phyloP scores from a whole-genome alignment of 2,329 filamentous ascomycete species.

The Trichophyton verrucosum region DNA sequence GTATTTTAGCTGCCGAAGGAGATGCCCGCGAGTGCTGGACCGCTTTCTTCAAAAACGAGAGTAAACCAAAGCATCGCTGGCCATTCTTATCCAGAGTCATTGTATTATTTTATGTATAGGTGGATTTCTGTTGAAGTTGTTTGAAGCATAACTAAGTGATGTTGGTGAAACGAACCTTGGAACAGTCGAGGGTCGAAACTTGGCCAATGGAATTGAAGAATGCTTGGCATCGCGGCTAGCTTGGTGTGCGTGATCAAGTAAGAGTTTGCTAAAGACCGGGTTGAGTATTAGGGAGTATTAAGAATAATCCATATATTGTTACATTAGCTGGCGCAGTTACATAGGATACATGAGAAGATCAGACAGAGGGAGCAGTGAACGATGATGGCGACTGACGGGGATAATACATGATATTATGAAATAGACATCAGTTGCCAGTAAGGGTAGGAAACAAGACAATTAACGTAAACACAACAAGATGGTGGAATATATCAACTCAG shows the following conservation, averaged over 20 bases:
- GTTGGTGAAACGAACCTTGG: background rate
- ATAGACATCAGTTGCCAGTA: background rate
- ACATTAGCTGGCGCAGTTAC: background rate
- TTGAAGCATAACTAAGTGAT: background rate
- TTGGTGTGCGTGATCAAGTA: too few relatives aligned
- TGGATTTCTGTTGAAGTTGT: background rate
- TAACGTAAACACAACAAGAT: background rate
- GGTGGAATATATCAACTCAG: background rate
- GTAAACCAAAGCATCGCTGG: conserved; percentile 14
- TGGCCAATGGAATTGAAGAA: too few relatives aligned
- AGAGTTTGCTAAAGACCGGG: too few relatives aligned
- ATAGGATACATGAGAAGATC: conserved; percentile 6
- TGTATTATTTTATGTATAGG: too few relatives aligned
- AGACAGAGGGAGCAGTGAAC: conserved; percentile 9
- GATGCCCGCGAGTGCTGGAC: conserved; percentile 21
- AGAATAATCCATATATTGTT: conserved; percentile 3
- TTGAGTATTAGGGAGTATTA: background rate
- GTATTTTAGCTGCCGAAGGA: conserved; percentile 15
- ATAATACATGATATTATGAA: conserved; percentile 2
- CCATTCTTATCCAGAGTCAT: background rate
- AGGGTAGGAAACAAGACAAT: background rate
- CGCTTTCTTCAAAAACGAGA: conserved; percentile 28
- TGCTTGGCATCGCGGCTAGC: too few relatives aligned
- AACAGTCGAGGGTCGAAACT: too few relatives aligned
- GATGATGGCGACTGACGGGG: background rate